phyloP scores from a whole-genome alignment of 257 asterid species.

The Solanum peruvianum region DNA sequence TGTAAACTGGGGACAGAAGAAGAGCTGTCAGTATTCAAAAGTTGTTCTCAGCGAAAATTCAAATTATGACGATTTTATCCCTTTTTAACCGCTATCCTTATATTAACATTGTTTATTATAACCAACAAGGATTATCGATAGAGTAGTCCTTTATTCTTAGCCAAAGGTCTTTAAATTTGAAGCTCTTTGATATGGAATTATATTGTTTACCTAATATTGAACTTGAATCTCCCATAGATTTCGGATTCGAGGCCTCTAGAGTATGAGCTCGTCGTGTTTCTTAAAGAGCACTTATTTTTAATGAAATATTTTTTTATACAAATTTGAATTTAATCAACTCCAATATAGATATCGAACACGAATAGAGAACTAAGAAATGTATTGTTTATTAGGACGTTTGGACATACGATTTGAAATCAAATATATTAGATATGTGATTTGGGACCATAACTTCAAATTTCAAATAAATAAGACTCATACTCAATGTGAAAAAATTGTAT shows the following conservation, averaged over 20 bases:
- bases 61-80: slow-evolving; percentile 32
- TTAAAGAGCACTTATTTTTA: too few species aligned
- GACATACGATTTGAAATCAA: background rate
- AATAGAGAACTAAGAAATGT: too few species aligned
- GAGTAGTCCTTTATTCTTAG: too few species aligned
- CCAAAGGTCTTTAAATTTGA: too few species aligned
- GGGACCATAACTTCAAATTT: background rate
- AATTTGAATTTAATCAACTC: rapidly evolving
- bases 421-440: background rate
- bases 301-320: too few species aligned
- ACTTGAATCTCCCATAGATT: too few species aligned
- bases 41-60: slow-evolving; percentile 14
- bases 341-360: rapidly evolving
- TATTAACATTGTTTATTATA: background rate
- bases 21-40: slow-evolving; percentile 53
- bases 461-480: background rate
- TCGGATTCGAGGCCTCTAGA: rapidly evolving
- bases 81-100: slow-evolving; percentile 8
- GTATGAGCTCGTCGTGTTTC: background rate
- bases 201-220: too few species aligned
- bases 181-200: too few species aligned
- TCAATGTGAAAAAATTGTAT: background rate
- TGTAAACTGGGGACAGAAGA: slow-evolving; percentile 34
- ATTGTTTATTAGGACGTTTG: background rate
- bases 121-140: background rate